These are phyloP conservation scores for Triticum monococcum DNA, from an alignment of 176 grass and related monocot genomes.

Conservation along the genomic window DNA sequence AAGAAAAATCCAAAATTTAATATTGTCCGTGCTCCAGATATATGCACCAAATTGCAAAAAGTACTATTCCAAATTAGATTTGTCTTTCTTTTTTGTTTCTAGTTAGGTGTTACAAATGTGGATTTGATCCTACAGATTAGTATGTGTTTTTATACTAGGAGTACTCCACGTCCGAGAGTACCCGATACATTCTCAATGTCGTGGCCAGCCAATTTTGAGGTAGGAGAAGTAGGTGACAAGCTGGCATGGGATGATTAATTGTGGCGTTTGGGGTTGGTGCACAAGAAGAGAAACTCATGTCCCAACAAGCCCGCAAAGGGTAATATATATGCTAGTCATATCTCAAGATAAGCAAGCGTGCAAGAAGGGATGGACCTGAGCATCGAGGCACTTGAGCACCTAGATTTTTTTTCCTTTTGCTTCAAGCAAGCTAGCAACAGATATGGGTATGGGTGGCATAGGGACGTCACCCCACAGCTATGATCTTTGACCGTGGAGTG, in stretches of 20 bases:
- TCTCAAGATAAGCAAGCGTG: background rate
- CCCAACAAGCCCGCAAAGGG: background rate
- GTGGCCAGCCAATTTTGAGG: too few relatives aligned
- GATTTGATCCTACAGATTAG: too few relatives aligned
- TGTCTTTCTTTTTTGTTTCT: too few relatives aligned
- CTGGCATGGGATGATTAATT: background rate
- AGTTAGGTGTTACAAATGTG: too few relatives aligned
- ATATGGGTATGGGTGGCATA: background rate
- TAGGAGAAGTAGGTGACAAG: background rate
- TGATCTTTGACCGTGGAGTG: background rate
- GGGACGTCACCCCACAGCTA: background rate
- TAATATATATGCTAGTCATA: background rate
- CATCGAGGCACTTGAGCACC: background rate
- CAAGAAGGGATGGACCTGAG: background rate
- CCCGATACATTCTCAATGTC: too few relatives aligned
- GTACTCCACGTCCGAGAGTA: too few relatives aligned
- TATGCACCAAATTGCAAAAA: too few relatives aligned
- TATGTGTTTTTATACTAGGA: too few relatives aligned
- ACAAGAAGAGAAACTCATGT: background rate
- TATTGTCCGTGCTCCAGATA: too few relatives aligned
- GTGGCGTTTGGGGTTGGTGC: background rate
- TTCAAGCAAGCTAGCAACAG: background rate
- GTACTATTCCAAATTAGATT: too few relatives aligned
- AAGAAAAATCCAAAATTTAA: too few relatives aligned
- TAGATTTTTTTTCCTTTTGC: background rate